Evolutionary conservation across 805 yeast genomes (phyloP), one percentile per base, ranked within the genome.

Genomic region (Cyberlindnera subsufficiens): DNA sequence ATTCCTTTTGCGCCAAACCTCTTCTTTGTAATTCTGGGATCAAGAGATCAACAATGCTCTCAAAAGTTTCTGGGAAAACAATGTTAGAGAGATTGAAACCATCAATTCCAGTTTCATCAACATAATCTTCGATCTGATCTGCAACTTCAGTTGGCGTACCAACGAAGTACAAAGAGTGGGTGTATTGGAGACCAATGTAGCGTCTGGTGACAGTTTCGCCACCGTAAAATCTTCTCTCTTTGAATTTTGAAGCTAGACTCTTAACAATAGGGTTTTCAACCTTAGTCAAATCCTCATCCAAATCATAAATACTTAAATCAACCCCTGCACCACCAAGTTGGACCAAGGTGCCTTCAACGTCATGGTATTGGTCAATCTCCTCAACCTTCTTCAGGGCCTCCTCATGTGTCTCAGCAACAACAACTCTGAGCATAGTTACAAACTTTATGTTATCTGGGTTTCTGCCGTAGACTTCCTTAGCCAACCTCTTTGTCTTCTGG

Each of bases 301-400:
- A 17, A 73, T 75, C 76, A 66, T 64, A 33, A 66, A 69, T 31
- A 64, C 60, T 50, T 56, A 71, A 32, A 65, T 58, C 75, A 30
- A 66, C 55, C 5, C 75, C 75, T 9, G 69, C 66, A 67, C 74
- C 70, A 19, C 76, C 76, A n/a, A 71, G 55, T 45, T 69, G 69
- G 1, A 68, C 70, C 36, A 65, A 66, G 9, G 68, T 68, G 7
- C 72, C 74, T 34, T 68, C 73, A 6, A 58, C 38, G 43, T 66
- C 71, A 18, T 63, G 65, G 44, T 64, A 67, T 7, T 44, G 45
- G 39, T 55, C 53, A 42, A 48, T 62, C 13, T 65, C 67, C 34
- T 59, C 51, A 40, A 54, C 63, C 43, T 71, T 69, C 9, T 49
- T 59, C 30, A 52, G 55, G 4, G 75, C 75, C 45, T 66, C 72